Evolutionary conservation across 768 basidiomycete species (phyloP), one percentile per base, ranked within the genome.

Genomic region (Nevesoporus exiguus): DNA sequence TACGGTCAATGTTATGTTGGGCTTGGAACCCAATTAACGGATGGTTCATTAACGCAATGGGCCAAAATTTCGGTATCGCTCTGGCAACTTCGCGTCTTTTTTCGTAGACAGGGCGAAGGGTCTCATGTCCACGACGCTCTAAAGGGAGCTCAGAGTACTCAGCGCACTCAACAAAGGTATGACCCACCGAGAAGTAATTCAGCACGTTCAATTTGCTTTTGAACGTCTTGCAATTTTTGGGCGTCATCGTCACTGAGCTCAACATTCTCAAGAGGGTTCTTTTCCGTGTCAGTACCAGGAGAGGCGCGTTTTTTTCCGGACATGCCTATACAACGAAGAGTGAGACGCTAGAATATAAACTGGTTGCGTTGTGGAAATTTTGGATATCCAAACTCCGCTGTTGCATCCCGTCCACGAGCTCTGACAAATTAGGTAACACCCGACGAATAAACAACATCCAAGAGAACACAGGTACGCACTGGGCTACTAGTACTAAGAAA

Each of bases 11-110:
- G 49, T 76, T 79, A 67, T 90, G 88, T 65, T 87, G 85, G 30
- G 78, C 78, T 67, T 86, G 82, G 61, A 85, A 74, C 34, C 81
- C 76, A 66, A 92, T 73, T 60, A 83, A 61, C 45, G 66, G 61
- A 71, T 90, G 76, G 74, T 90, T 88, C 82, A 90, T 80, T 62
- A 93, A 75, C 40, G 90, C 88, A 56, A 88, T 80, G n/a, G 88
- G 81, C 91, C 91, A 93, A 74, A 93, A 93, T 66, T 85, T 86
- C 51, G 79, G 70, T 66, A 93, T 90, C 24, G 71, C 69, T 71
- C 85, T 86, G 44, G 82, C 71, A 42, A 85, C 72, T 55, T 76
- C 76, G 46, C 90, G 86, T 61, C 91, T 84, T 71, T 80, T 84
- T 66, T 84, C 80, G 63, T 85, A 92, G 24, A 82, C 81, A 34